phyloP scores from a whole-genome alignment of 169 alveolate genomes.

The Babesia bigemina region DNA sequence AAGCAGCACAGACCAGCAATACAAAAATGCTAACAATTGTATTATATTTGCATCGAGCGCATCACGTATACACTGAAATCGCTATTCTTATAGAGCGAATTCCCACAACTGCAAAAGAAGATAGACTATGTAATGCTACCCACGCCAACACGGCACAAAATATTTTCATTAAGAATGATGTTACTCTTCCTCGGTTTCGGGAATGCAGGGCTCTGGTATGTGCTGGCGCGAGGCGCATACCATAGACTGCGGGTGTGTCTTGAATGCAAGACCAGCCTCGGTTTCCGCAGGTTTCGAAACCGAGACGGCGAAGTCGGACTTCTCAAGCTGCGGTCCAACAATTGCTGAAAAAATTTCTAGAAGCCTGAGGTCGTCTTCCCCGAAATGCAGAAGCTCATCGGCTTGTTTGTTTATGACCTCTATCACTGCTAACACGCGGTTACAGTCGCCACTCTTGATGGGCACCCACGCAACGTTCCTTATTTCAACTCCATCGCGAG shows the following conservation, averaged over 20 bases:
- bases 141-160: neutral
- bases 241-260: conserved; percentile 36
- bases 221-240: conserved; percentile 21
- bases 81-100: too few species aligned
- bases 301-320: conserved; percentile 58
- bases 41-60: too few species aligned
- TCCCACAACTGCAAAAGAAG: too few species aligned
- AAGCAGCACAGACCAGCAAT: too few species aligned
- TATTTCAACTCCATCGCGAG: conserved; percentile 46
- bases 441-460: conserved; percentile 54
- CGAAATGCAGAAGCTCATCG: conserved; percentile 59
- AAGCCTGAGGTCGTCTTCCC: conserved; percentile 58
- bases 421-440: conserved; percentile 62
- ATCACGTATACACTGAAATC: too few species aligned
- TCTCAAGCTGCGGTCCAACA: conserved; percentile 70
- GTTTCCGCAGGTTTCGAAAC: conserved; percentile 45
- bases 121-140: neutral
- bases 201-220: conserved; percentile 46
- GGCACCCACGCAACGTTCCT: conserved; percentile 69
- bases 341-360: conserved; percentile 61
- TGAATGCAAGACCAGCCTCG: conserved; percentile 70
- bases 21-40: too few species aligned
- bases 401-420: conserved; percentile 70
- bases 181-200: conserved; percentile 46
- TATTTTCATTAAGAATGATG: neutral